phyloP scores from a whole-genome alignment of 2,329 filamentous ascomycete species.

The Neonectria hederae region DNA sequence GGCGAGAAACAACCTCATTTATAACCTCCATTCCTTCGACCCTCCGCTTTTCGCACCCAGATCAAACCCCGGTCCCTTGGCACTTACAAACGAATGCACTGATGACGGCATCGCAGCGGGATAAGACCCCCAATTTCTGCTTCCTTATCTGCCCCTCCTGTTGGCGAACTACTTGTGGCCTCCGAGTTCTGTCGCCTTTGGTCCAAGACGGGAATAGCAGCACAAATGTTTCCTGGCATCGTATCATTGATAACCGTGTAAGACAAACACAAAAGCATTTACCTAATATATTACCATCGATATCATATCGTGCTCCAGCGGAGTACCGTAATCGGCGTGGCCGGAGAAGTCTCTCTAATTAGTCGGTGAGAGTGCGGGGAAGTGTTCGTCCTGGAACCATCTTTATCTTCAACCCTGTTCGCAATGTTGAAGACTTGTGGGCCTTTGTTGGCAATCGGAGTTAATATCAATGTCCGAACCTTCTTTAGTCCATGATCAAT shows the following conservation, averaged over 20 bases:
- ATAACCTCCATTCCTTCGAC: neutral
- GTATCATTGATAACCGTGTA: neutral
- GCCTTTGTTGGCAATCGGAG: neutral
- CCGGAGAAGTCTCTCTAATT: neutral
- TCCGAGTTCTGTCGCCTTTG: neutral
- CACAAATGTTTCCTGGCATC: neutral
- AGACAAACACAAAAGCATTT: neutral
- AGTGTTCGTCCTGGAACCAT: neutral
- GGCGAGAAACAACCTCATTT: neutral
- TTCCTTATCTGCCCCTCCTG: slow-evolving; percentile 6
- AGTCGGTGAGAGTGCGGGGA: slow-evolving; percentile 25
- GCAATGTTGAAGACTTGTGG: neutral
- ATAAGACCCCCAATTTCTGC: neutral
- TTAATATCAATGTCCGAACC: neutral
- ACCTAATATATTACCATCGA: neutral
- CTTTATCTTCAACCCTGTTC: slow-evolving; percentile 12
- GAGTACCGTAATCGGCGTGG: neutral
- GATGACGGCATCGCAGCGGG: neutral
- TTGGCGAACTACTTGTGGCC: neutral
- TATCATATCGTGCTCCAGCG: neutral
- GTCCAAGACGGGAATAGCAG: neutral
- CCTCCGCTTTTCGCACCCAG: neutral
- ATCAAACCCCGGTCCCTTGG: neutral
- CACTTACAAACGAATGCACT: neutral
- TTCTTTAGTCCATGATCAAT: neutral